Conservation (phyloP, 2,329 filamentous ascomycete genomes). For the Parascedosporium putredinis region DNA sequence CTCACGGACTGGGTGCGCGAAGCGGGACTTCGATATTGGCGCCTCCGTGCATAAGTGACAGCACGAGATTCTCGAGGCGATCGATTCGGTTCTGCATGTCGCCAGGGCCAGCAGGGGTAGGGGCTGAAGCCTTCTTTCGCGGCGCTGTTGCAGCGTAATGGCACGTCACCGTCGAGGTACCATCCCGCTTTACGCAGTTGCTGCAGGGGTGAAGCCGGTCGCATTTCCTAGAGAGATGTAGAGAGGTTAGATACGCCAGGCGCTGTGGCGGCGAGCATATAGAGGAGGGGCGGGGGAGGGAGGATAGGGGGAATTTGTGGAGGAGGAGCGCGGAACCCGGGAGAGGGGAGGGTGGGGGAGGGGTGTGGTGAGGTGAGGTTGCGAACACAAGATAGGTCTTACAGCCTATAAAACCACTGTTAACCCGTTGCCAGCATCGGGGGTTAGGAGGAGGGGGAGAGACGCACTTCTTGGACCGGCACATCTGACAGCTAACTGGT, state of each 20-base stretch:
- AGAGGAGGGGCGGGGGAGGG: no score
- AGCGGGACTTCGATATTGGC: conserved; percentile 35
- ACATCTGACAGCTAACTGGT: conserved; percentile 83
- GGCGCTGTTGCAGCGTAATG: conserved; percentile 65
- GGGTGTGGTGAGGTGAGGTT: no score
- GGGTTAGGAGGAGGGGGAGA: conserved; percentile 6
- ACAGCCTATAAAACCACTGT: conserved; percentile 21
- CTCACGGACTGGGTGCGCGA: conserved; percentile 15
- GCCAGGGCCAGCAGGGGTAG: conserved; percentile 57
- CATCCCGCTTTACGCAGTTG: conserved; percentile 87
- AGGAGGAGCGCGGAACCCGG: no score
- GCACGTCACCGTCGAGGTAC: conserved; percentile 69
- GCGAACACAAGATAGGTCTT: no score
- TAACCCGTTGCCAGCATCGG: conserved; percentile 17
- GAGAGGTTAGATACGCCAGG: neutral
- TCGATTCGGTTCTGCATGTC: conserved; percentile 99
- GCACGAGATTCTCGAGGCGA: conserved; percentile 79
- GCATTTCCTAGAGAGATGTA: conserved; percentile 67
- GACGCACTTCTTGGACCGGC: conserved; percentile 77
- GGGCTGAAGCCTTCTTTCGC: conserved; percentile 65
- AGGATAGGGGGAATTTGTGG: no score
- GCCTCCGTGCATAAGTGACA: conserved; percentile 89
- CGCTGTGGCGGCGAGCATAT: no score
- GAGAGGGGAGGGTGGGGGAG: no score
- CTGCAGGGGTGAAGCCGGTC: conserved; percentile 85